Evolutionary conservation across 257 asterid genomes (phyloP).

Genomic region (Sherardia arvensis): DNA sequence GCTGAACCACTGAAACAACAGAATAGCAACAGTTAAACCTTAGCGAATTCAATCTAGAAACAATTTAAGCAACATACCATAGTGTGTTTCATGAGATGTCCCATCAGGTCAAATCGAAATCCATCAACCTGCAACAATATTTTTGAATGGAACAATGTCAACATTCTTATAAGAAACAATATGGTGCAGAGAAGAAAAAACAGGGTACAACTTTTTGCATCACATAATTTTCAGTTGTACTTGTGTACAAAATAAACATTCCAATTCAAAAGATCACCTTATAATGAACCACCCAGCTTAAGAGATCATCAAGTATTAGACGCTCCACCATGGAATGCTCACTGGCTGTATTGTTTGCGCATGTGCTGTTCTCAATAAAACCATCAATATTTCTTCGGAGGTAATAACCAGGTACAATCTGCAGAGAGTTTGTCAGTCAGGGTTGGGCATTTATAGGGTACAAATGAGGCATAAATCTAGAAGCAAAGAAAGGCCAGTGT

Average conservation of each 20-base stretch:
- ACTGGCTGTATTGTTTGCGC: slow-evolving; percentile 90
- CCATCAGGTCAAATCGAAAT: slow-evolving; percentile 96
- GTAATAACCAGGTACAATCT: slow-evolving; percentile 98
- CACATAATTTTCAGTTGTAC: background rate
- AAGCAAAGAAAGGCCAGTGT: background rate
- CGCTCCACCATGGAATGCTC: slow-evolving; percentile 97
- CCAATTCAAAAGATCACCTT: slow-evolving; percentile 42
- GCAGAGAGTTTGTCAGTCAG: slow-evolving; percentile 23
- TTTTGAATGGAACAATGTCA: slow-evolving; percentile 10
- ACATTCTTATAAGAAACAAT: slow-evolving; percentile 8
- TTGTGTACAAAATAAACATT: background rate
- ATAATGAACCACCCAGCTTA: slow-evolving; percentile 73
- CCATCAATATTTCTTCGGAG: slow-evolving; percentile 84
- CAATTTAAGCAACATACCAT: slow-evolving; percentile 49
- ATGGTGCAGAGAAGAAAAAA: background rate
- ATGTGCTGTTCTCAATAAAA: slow-evolving; percentile 73
- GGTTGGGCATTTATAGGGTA: background rate
- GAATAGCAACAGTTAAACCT: background rate
- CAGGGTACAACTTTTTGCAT: background rate
- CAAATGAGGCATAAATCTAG: background rate
- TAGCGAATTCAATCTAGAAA: background rate
- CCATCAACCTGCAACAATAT: slow-evolving; percentile 79
- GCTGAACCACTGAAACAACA: background rate
- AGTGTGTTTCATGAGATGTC: slow-evolving; percentile 83
- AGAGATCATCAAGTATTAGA: slow-evolving; percentile 76